These are phyloP conservation scores for Ricinus communis DNA, from an alignment of 345 rosid species.

Conservation along the genomic window DNA sequence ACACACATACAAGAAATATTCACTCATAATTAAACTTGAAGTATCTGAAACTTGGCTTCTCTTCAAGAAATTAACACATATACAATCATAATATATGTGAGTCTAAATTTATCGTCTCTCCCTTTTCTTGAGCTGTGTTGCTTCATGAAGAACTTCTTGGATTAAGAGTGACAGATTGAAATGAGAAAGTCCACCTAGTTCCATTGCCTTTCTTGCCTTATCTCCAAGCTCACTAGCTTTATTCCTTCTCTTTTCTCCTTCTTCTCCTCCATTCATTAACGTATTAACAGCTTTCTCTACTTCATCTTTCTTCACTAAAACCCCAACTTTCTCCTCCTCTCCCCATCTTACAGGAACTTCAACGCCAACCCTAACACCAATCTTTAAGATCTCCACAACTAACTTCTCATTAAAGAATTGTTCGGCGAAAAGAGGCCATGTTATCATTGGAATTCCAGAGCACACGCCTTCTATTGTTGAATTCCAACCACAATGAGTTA, in stretches of 20 bases:
- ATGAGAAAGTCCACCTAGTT: slow-evolving; percentile 59
- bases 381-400: slow-evolving; percentile 51
- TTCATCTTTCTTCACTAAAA: slow-evolving; percentile 50
- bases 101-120: neutral
- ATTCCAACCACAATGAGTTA: slow-evolving; percentile 93
- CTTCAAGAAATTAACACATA: too few relatives aligned
- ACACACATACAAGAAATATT: too few relatives aligned
- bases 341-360: slow-evolving; percentile 71
- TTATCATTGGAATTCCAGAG: slow-evolving; percentile 65
- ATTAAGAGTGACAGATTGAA: slow-evolving; percentile 43
- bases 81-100: too few relatives aligned
- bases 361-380: slow-evolving; percentile 65
- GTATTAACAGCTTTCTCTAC: slow-evolving; percentile 42
- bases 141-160: slow-evolving; percentile 34
- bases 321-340: slow-evolving; percentile 63
- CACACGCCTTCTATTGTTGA: slow-evolving; percentile 67
- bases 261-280: slow-evolving; percentile 52
- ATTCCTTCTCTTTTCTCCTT: slow-evolving; percentile 42
- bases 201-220: slow-evolving; percentile 48
- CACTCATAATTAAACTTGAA: too few relatives aligned
- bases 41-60: too few relatives aligned
- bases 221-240: slow-evolving; percentile 44
- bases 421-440: slow-evolving; percentile 79
- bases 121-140: neutral
- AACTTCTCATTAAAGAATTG: slow-evolving; percentile 77